Evolutionary conservation across 441 rosid genomes (phyloP).

Genomic region (Jatropha multifida): DNA sequence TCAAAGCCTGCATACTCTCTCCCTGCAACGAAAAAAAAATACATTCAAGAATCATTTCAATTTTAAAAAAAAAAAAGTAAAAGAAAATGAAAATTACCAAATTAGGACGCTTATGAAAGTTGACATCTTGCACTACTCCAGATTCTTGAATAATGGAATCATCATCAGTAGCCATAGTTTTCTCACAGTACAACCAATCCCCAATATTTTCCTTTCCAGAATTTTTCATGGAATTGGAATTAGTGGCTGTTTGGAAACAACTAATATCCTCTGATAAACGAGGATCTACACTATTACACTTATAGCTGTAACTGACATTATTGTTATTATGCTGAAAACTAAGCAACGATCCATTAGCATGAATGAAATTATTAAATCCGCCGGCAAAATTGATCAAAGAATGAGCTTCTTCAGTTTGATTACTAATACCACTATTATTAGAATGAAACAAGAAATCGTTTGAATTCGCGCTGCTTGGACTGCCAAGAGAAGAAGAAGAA

Average conservation of each 20-base stretch:
- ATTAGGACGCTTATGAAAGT: constrained; percentile 53
- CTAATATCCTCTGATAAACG: constrained; percentile 39
- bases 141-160: constrained; percentile 32
- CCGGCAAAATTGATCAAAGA: constrained; percentile 62
- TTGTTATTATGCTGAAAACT: constrained; percentile 55
- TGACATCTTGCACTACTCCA: constrained; percentile 34
- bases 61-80: not conserved
- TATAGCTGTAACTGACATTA: constrained; percentile 20
- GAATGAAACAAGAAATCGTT: constrained; percentile 38
- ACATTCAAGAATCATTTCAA: not conserved
- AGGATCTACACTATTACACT: constrained; percentile 37
- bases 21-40: constrained; percentile 40
- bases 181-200: constrained; percentile 62
- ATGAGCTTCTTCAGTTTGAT: constrained; percentile 40
- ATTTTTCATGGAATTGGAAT: constrained; percentile 30
- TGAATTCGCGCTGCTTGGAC: constrained; percentile 46
- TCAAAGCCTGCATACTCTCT: constrained; percentile 46
- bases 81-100: constrained; percentile 34
- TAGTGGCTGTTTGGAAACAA: constrained; percentile 38
- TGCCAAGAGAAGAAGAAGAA: constrained; percentile 42
- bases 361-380: constrained; percentile 26
- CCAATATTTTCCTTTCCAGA: constrained; percentile 33
- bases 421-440: not conserved
- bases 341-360: constrained; percentile 54
- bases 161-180: constrained; percentile 35